Percentiles rank a stretch among this genome's conserved stretches.
These are phyloP conservation scores for Rhodotorula glutinis DNA, from an alignment of 1,284 basidiomycete genomes.

Conservation along the genomic window DNA sequence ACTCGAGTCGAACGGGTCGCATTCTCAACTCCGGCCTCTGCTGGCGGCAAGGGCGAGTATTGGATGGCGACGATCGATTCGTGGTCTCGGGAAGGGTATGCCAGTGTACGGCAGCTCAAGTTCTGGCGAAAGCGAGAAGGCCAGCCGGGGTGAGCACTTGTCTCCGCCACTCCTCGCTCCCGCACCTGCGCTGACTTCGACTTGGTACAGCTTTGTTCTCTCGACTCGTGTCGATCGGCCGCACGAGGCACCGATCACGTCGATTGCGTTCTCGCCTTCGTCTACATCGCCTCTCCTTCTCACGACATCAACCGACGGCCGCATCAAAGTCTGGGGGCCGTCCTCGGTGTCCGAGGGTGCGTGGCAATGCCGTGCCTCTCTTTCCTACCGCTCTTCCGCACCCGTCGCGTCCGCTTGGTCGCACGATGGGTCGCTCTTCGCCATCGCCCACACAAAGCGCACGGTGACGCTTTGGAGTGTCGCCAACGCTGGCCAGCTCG, in stretches of 20 bases:
- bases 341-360: slow-evolving; percentile 4
- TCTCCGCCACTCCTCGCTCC: slow-evolving; percentile 7
- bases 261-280: slow-evolving; percentile 58
- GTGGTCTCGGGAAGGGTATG: slow-evolving; percentile 58
- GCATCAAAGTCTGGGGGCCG: slow-evolving; percentile 52
- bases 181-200: not conserved
- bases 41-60: slow-evolving; percentile 45
- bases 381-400: slow-evolving; percentile 61
- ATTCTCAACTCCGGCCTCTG: slow-evolving; percentile 55
- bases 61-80: slow-evolving; percentile 94
- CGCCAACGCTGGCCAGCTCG: slow-evolving; percentile 63
- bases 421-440: slow-evolving; percentile 79
- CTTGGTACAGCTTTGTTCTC: slow-evolving; percentile 49
- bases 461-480: slow-evolving; percentile 72
- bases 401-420: slow-evolving; percentile 74
- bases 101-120: slow-evolving; percentile 74
- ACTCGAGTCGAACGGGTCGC: slow-evolving; percentile 69
- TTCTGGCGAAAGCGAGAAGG: slow-evolving; percentile 75
- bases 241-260: slow-evolving; percentile 69
- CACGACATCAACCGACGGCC: slow-evolving; percentile 51
- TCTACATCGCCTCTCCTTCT: slow-evolving; percentile 44
- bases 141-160: slow-evolving; percentile 49
- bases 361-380: slow-evolving; percentile 56
- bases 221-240: slow-evolving; percentile 90
- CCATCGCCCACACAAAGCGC: slow-evolving; percentile 62